These are phyloP conservation scores for Colletotrichum cuscutae DNA, from an alignment of 2,329 filamentous ascomycete species.

Conservation along the genomic window DNA sequence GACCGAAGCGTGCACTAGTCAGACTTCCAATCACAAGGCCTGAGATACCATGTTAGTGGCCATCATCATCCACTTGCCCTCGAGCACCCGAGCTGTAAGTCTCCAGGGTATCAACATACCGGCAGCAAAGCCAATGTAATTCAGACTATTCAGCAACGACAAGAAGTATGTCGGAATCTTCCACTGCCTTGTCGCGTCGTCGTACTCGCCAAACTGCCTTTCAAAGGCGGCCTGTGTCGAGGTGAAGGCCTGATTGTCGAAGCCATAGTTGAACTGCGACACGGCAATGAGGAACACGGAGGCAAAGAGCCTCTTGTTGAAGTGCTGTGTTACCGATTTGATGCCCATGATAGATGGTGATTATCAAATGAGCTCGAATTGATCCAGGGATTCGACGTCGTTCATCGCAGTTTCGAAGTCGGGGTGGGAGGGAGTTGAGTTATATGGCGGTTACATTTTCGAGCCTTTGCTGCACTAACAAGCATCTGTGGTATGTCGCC, in stretches of 20 bases:
- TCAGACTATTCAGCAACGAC: conserved; percentile 49
- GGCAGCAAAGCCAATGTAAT: conserved; percentile 45
- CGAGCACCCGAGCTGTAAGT: too few species aligned
- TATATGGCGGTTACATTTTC: neutral
- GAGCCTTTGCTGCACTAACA: neutral
- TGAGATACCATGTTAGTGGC: neutral
- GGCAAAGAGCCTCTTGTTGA: conserved; percentile 33
- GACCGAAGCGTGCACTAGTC: conserved; percentile 44
- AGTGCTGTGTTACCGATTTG: conserved; percentile 15
- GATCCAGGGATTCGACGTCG: neutral
- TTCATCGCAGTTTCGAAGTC: neutral
- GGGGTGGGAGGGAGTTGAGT: neutral
- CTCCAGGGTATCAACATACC: conserved; percentile 35
- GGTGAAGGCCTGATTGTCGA: conserved; percentile 47
- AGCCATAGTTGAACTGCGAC: conserved; percentile 52
- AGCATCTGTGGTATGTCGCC: neutral
- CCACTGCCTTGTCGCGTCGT: conserved; percentile 35
- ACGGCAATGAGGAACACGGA: conserved; percentile 43
- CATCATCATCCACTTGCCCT: neutral
- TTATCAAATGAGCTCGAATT: neutral
- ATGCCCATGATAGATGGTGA: neutral
- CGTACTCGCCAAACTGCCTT: conserved; percentile 45
- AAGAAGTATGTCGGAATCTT: conserved; percentile 43
- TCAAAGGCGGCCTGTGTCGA: conserved; percentile 49
- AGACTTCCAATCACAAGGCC: conserved; percentile 38